Conservation (phyloP, 75 land plant species). For the Cunninghamia lanceolata region DNA sequence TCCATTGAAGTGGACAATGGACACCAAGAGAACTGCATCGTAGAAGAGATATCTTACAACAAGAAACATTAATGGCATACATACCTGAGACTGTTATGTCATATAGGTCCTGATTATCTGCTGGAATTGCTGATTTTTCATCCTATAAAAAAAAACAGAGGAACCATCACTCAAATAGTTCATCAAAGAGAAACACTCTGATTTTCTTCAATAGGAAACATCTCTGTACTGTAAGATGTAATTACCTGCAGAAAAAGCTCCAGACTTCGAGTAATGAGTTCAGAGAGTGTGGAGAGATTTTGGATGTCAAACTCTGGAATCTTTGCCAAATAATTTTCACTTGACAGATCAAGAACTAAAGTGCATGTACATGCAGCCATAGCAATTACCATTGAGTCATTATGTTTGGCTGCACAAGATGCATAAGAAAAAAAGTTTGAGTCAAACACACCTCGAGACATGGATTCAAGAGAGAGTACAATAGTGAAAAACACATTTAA, state of each 20-base stretch:
- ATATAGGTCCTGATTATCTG: constrained; percentile 9
- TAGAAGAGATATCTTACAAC: neutral
- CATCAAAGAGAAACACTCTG: neutral
- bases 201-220: neutral
- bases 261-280: constrained; percentile 55
- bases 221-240: neutral
- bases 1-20: neutral
- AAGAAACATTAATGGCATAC: neutral
- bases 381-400: constrained; percentile 46
- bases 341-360: constrained; percentile 58
- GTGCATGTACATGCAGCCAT: constrained; percentile 73
- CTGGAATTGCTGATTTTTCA: constrained; percentile 1
- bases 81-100: constrained; percentile 12
- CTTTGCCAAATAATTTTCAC: constrained; percentile 51
- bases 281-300: constrained; percentile 26
- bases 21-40: neutral
- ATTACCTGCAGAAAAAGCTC: constrained; percentile 49
- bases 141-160: neutral
- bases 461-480: too few relatives aligned
- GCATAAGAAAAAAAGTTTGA: neutral
- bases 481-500: too few relatives aligned
- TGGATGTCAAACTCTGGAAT: constrained; percentile 35
- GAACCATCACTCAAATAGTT: neutral
- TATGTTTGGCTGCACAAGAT: constrained; percentile 26
- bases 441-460: neutral